Conservation (phyloP, 768 basidiomycete species). For the Agaricus sinodeliciosus region DNA sequence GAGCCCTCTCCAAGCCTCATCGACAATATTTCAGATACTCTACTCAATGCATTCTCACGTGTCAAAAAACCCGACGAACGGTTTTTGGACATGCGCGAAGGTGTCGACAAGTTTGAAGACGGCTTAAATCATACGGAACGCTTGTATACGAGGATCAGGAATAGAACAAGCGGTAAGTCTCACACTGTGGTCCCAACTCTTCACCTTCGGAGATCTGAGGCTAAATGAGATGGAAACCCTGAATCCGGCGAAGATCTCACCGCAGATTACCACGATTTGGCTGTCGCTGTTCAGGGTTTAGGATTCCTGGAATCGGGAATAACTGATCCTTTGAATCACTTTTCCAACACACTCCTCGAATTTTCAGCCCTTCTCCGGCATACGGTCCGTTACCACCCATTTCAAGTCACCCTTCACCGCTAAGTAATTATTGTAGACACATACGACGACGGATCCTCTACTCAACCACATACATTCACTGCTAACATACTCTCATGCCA, state of each 20-base stretch:
- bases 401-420: neutral
- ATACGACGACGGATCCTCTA: conserved; percentile 89
- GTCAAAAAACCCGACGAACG: conserved; percentile 97
- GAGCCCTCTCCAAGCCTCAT: conserved; percentile 76
- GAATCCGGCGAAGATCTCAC: conserved; percentile 90
- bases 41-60: conserved; percentile 92
- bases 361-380: conserved; percentile 89
- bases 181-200: conserved; percentile 18
- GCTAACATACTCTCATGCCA: conserved; percentile 88
- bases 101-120: conserved; percentile 95
- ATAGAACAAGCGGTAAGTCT: conserved; percentile 80
- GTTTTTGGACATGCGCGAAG: conserved; percentile 87
- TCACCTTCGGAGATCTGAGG: conserved; percentile 55
- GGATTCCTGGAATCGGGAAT: conserved; percentile 98
- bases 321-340: conserved; percentile 94
- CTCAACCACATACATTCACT: conserved; percentile 87
- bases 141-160: conserved; percentile 70
- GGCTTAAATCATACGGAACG: conserved; percentile 80
- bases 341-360: conserved; percentile 92
- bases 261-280: conserved; percentile 95
- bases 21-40: conserved; percentile 93
- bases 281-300: conserved; percentile 92
- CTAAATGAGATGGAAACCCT: conserved; percentile 78
- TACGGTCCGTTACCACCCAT: conserved; percentile 42
- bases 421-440: conserved; percentile 45